Evolutionary conservation across 257 asterid genomes (phyloP), one percentile per base, ranked within the genome.

Genomic region (Solanum corneliomulleri): DNA sequence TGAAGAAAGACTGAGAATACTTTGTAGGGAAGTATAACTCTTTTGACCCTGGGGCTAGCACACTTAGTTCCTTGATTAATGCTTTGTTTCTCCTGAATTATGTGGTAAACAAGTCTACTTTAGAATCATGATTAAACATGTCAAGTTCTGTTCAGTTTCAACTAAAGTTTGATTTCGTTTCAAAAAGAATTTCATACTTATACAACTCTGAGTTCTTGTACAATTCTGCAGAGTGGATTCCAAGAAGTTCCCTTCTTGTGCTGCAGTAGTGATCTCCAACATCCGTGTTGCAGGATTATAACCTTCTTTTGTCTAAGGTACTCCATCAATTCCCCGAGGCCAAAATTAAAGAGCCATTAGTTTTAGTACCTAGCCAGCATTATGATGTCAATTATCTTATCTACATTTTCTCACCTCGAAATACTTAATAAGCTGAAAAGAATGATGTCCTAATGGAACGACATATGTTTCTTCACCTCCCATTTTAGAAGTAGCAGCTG

Each of bases 271-370:
- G 66, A 92, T 92, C 72, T 94, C 96, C 89, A 93, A 56, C 96
- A 93, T 94, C 96, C 98, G 91, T 13, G 95, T 92, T 85, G 98
- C 96, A 42, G 96, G 98, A 91, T 94, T 94, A 83, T 90, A 87
- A 11, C 94, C 93, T 1, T 92, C 93, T 89, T 90, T 93, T 44
- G 92, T 90, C 88, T 90, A 90, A 23, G 86, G 56, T 23, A 92
- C 92, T 37, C 94, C 93, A 81, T 88, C 87, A 23, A 93, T 47
- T 77, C 90, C 89, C 87, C 60, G 71, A 25, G 39, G 80, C 31
- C 31, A 39, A 47, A 27, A 71, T 25, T 64, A 49, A 86, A 25
- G 35, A 23, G 23, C 35, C 20, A 45, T 76, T 74, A 13, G 83
- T 35, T 35, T 29, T 41, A 77, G 82, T 39, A 14, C 58, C 20